Conservation (phyloP, 768 basidiomycete species). For the Omphalotus guepiniiformis region DNA sequence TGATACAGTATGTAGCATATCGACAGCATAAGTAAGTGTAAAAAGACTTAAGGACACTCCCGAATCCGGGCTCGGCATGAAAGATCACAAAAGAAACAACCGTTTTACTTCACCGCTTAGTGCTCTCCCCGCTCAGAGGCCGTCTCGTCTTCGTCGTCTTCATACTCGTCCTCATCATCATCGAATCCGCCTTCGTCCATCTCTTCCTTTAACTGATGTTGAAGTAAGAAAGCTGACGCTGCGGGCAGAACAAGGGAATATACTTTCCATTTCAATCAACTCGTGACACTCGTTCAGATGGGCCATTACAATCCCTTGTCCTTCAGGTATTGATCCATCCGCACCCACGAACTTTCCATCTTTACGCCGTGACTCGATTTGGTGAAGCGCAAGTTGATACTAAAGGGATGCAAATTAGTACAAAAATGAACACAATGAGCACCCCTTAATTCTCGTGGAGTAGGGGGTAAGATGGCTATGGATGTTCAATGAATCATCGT, state of each 20-base stretch:
- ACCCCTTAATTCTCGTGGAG: constrained; percentile 1
- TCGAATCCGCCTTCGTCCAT: constrained; percentile 71
- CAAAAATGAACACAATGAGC: background rate
- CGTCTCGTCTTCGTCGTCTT: constrained; percentile 8
- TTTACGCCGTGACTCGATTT: constrained; percentile 89
- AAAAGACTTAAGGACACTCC: too few species aligned
- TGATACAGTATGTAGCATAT: too few species aligned
- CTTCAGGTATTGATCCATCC: constrained; percentile 90
- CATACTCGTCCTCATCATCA: constrained; percentile 41
- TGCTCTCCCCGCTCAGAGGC: constrained; percentile 3
- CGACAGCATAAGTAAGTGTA: too few species aligned
- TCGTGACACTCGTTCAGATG: constrained; percentile 97
- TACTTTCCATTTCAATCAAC: constrained; percentile 83
- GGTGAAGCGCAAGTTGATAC: constrained; percentile 93
- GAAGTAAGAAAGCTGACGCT: background rate
- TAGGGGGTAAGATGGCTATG: background rate
- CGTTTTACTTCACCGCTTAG: too few species aligned
- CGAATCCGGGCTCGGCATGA: too few species aligned
- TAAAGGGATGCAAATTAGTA: constrained; percentile 22
- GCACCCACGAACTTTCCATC: constrained; percentile 91
- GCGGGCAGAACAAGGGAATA: background rate
- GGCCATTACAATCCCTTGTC: constrained; percentile 94
- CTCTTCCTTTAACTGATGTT: constrained; percentile 73
- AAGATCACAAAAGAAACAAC: too few species aligned
- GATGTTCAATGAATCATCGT: background rate